A percentile compares a stretch with the other conserved stretches of the same genome.
Conservation (phyloP, 2,329 filamentous ascomycete species). For the Penicillium sp. region DNA sequence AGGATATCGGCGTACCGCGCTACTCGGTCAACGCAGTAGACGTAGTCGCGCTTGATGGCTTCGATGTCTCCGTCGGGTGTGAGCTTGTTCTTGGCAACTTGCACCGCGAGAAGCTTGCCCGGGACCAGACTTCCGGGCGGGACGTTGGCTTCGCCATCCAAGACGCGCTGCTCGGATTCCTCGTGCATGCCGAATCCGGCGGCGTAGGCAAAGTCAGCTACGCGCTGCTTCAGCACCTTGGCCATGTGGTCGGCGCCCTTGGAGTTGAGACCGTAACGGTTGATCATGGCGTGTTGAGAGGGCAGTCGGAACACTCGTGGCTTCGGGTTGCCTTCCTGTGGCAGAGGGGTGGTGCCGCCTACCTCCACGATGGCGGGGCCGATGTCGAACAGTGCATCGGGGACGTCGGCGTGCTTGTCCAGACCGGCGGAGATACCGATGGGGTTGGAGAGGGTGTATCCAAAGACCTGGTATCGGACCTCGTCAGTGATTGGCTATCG, state of each 20-base stretch:
- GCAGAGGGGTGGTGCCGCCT: constrained; percentile 81
- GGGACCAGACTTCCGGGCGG: constrained; percentile 75
- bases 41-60: constrained; percentile 75
- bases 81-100: constrained; percentile 94
- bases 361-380: constrained; percentile 88
- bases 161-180: constrained; percentile 65
- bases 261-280: constrained; percentile 93
- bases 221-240: constrained; percentile 69
- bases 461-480: constrained; percentile 60
- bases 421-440: constrained; percentile 93
- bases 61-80: constrained; percentile 82
- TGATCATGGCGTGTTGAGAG: constrained; percentile 82
- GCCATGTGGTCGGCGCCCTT: constrained; percentile 86
- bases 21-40: constrained; percentile 80
- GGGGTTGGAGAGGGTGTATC: constrained; percentile 73
- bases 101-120: constrained; percentile 79
- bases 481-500: constrained; percentile 1
- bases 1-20: constrained; percentile 89
- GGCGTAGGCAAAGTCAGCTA: constrained; percentile 71
- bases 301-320: constrained; percentile 86
- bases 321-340: constrained; percentile 82
- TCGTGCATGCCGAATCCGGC: constrained; percentile 64
- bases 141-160: constrained; percentile 73
- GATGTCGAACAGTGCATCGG: constrained; percentile 77
- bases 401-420: constrained; percentile 90